A percentile compares a stretch with the other conserved stretches of the same genome.
phyloP scores from a whole-genome alignment of 495 filamentous ascomycete genomes.

The Xylaria telfairii region DNA sequence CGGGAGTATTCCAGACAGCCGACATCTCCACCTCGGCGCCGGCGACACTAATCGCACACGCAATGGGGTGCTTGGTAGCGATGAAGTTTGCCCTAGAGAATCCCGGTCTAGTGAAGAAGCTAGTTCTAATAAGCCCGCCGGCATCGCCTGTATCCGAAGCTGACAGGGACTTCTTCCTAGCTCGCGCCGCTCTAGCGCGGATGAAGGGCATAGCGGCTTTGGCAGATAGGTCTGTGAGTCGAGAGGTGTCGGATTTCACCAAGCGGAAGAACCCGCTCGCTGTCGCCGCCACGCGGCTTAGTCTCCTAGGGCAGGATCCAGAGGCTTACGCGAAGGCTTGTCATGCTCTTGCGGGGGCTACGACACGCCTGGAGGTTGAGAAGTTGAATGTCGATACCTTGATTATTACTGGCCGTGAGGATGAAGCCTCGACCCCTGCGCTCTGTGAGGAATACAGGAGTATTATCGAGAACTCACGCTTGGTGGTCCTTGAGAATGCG shows the following conservation, averaged over 20 bases:
- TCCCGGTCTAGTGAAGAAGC: conserved; percentile 44
- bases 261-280: conserved; percentile 46
- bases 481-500: conserved; percentile 42
- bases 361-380: conserved; percentile 31
- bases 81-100: conserved; percentile 47
- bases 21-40: conserved; percentile 35
- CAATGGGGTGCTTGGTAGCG: conserved; percentile 29
- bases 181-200: neutral
- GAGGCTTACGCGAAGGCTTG: conserved; percentile 64
- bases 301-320: conserved; percentile 52
- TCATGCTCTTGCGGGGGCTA: conserved; percentile 52
- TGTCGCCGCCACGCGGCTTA: conserved; percentile 47
- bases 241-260: conserved; percentile 34
- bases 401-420: conserved; percentile 2
- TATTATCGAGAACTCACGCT: neutral
- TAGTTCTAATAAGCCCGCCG: conserved; percentile 51
- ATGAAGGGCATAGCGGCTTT: neutral
- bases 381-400: neutral
- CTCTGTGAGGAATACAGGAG: neutral
- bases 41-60: conserved; percentile 57
- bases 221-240: neutral
- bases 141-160: neutral
- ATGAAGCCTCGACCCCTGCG: neutral
- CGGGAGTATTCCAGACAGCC: conserved; percentile 42
- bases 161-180: neutral